Evolutionary conservation across 2,329 filamentous ascomycete species (phyloP), one percentile per base, ranked within the genome.

Genomic region (Phoma sp.): DNA sequence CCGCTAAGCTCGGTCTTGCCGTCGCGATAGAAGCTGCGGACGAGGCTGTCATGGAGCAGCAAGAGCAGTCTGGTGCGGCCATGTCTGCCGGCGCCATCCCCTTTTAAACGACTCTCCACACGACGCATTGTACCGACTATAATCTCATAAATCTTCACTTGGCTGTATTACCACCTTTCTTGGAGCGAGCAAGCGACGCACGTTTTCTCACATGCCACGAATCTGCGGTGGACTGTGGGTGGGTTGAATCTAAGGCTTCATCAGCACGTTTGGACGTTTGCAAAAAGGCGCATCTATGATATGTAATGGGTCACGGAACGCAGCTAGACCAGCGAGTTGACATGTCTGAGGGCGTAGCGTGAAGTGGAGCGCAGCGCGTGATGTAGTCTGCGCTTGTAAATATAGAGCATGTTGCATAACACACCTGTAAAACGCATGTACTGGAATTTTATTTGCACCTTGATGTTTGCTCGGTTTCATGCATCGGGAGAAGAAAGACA

Each of bases 1-100:
- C 89, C 80, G 91, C 93, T 66, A 98, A 98, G 83, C 86, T 98
- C 67, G 95, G 95, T 66, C 84, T 99, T 61, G 92, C 91, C 58
- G 91, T 99, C 67, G 96, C 93, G 39, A 76, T 77, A 65, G 75
- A 77, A 61, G 71, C 72, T 36, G 71, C 73, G 30, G 72, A 74
- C 57, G 69, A 74, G 61, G 75, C 75, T 47, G 71, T 76, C 47
- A 76, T 77, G 71, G 71, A 73, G 61, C 71, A 75, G 55, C 71
- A 75, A 68, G 73, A 77, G 59, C 59, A 61, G 49, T 56, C 60
- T 22, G 68, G 63, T 38, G 64, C 59, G 39, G 62, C 60, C 32
- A 47, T 59, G 48, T 64, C 68, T 24, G 64, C 66, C 18, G 66
- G 67, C 29, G 64, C 74, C 23, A 75, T 75, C 48, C 75, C 75